These are phyloP conservation scores for Cladobotryum protrusum DNA, from an alignment of 2,329 filamentous ascomycete genomes.

Conservation along the genomic window DNA sequence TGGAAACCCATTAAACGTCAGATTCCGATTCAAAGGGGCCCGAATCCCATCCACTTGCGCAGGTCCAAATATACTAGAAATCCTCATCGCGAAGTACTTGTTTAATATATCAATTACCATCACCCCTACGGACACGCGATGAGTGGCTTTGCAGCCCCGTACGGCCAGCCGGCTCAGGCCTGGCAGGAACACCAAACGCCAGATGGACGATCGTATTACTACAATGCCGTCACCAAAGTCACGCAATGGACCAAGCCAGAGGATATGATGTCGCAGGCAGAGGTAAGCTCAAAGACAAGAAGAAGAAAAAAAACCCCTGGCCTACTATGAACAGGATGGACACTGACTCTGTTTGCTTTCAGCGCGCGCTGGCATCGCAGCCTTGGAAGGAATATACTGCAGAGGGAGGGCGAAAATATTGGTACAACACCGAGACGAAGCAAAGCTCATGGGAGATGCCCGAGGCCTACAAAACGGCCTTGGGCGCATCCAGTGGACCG, in stretches of 20 bases:
- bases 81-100: too few relatives aligned
- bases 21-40: not conserved
- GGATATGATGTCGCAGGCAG: slow-evolving; percentile 76
- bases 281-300: slow-evolving; percentile 48
- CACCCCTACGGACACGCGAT: slow-evolving; percentile 33
- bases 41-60: slow-evolving; percentile 4
- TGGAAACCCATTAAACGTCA: not conserved
- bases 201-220: slow-evolving; percentile 86
- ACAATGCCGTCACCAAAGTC: slow-evolving; percentile 75
- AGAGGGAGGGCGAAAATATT: slow-evolving; percentile 84
- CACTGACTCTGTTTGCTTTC: slow-evolving; percentile 14
- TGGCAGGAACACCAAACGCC: slow-evolving; percentile 80
- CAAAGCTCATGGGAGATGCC: slow-evolving; percentile 95
- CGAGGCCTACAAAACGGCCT: slow-evolving; percentile 68
- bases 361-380: slow-evolving; percentile 75
- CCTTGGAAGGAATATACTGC: slow-evolving; percentile 92
- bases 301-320: too few relatives aligned
- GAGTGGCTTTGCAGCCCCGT: slow-evolving; percentile 50
- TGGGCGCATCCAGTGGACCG: slow-evolving; percentile 51
- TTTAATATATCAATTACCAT: not conserved
- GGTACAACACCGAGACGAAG: slow-evolving; percentile 88
- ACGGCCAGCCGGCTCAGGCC: slow-evolving; percentile 44
- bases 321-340: not conserved
- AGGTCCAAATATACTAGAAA: not conserved
- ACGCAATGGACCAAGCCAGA: slow-evolving; percentile 94